Evolutionary conservation across 2,329 filamentous ascomycete species (phyloP).

Genomic region (Nothophoma quercina): DNA sequence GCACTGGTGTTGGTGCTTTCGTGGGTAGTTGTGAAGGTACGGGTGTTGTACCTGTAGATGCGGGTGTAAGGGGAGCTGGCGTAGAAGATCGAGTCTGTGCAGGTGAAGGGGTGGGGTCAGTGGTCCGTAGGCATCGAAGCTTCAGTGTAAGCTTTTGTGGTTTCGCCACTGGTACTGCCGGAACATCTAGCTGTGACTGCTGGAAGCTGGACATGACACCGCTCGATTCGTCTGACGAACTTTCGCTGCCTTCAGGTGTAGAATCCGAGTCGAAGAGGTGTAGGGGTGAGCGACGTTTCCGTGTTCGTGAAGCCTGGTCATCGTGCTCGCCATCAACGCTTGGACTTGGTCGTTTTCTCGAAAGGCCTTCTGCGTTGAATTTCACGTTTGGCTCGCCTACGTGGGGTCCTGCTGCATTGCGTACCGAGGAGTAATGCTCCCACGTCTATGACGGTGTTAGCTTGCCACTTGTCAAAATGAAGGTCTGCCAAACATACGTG

Average conservation of each 20-base stretch:
- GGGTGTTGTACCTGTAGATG: constrained; percentile 19
- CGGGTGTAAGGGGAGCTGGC: constrained; percentile 19
- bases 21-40: constrained; percentile 7
- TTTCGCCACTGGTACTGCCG: constrained; percentile 26
- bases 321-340: constrained; percentile 61
- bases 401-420: constrained; percentile 66
- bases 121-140: constrained; percentile 41
- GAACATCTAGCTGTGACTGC: constrained; percentile 31
- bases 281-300: constrained; percentile 60
- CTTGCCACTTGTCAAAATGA: neutral
- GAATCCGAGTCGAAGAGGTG: constrained; percentile 55
- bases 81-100: constrained; percentile 29
- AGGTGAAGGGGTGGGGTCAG: constrained; percentile 28
- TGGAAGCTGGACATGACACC: constrained; percentile 36
- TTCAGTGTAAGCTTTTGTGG: constrained; percentile 43
- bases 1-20: neutral
- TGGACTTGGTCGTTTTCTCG: constrained; percentile 59
- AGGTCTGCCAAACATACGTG: constrained; percentile 59
- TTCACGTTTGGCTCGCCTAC: constrained; percentile 61
- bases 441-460: constrained; percentile 58
- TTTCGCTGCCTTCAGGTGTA: constrained; percentile 44
- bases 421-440: constrained; percentile 73
- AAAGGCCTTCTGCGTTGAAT: constrained; percentile 34
- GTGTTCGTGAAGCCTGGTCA: constrained; percentile 57
- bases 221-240: constrained; percentile 47